A percentile compares a stretch with the other conserved stretches of the same genome.
phyloP scores from a whole-genome alignment of 768 basidiomycete species.

The Phallus indusiatus region DNA sequence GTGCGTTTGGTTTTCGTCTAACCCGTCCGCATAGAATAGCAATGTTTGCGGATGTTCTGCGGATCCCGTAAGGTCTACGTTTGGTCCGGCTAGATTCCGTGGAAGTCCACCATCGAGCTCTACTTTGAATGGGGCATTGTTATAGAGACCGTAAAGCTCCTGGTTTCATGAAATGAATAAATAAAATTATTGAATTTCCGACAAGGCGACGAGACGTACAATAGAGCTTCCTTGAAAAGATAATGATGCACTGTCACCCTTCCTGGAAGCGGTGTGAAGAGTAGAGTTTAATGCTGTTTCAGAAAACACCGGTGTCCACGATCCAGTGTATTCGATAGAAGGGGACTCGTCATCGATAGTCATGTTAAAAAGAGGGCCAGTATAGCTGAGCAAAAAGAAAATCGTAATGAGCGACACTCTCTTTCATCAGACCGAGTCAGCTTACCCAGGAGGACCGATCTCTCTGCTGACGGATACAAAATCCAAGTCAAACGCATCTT shows the following conservation, averaged over 20 bases:
- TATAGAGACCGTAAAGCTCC: neutral
- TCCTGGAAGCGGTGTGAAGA: neutral
- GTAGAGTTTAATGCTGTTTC: neutral
- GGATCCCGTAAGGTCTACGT: neutral
- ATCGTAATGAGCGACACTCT: too few relatives aligned
- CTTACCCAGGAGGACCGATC: neutral
- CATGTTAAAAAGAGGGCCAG: neutral
- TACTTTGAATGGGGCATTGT: neutral
- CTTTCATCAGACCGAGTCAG: neutral
- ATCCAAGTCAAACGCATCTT: neutral
- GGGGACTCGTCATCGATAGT: neutral
- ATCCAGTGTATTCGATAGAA: neutral
- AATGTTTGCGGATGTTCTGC: slow-evolving; percentile 1
- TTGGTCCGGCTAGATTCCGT: neutral
- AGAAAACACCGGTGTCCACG: neutral
- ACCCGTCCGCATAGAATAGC: neutral
- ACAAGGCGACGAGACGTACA: neutral
- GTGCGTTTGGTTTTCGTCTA: neutral
- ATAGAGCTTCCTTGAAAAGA: neutral
- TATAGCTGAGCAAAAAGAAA: neutral
- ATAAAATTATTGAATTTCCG: neutral
- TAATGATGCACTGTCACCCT: neutral
- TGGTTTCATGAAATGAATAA: neutral
- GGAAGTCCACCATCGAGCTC: neutral
- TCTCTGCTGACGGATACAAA: neutral